A percentile compares a stretch with the other conserved stretches of the same genome.
Evolutionary conservation across 2,329 filamentous ascomycete species (phyloP).

Genomic region (Curvularia lunata): DNA sequence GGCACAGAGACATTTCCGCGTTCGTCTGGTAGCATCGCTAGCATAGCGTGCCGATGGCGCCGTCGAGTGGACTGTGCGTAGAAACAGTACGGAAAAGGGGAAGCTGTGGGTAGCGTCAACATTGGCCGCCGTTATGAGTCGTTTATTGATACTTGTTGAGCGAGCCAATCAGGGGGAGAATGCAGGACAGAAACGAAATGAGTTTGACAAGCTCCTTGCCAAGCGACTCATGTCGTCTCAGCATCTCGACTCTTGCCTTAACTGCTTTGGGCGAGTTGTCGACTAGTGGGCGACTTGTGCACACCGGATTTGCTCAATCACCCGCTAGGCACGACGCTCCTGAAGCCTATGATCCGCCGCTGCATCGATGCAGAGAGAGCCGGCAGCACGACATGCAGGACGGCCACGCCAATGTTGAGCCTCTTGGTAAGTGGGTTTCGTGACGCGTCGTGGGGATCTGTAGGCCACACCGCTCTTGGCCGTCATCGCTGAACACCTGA

Average conservation of each 20-base stretch:
- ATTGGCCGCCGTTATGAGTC: conserved; percentile 32
- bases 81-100: conserved; percentile 45
- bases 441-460: background rate
- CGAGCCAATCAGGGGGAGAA: conserved; percentile 30
- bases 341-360: conserved; percentile 9
- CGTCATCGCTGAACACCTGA: conserved; percentile 10
- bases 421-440: background rate
- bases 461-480: conserved; percentile 1
- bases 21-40: conserved; percentile 25
- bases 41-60: conserved; percentile 39
- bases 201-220: conserved; percentile 39
- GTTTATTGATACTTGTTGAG: conserved; percentile 41
- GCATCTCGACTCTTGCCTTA: conserved; percentile 31
- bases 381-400: conserved; percentile 8
- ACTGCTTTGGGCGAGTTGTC: conserved; percentile 21
- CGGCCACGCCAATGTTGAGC: conserved; percentile 2
- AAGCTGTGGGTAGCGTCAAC: conserved; percentile 30
- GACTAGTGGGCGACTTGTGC: conserved; percentile 27
- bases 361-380: conserved; percentile 15
- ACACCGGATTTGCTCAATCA: conserved; percentile 17
- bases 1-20: conserved; percentile 33
- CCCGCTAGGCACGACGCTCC: conserved; percentile 15
- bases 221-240: conserved; percentile 39
- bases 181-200: conserved; percentile 42
- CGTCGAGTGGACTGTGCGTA: conserved; percentile 29